These are phyloP conservation scores for Prunus fruticosa DNA, from an alignment of 306 rosid genomes.

Conservation along the genomic window DNA sequence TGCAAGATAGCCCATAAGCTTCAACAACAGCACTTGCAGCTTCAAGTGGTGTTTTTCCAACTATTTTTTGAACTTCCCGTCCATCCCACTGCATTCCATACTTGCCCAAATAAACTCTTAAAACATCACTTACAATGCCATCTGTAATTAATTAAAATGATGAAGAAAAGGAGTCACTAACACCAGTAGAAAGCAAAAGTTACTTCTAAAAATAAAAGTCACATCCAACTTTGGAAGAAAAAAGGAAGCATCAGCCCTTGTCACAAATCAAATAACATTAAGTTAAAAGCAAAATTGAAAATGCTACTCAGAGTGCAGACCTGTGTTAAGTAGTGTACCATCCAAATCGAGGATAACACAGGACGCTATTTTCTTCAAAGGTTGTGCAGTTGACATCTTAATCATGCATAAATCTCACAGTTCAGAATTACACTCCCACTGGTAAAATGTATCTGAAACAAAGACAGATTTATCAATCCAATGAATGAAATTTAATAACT, in stretches of 20 bases:
- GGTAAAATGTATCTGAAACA: neutral
- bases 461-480: neutral
- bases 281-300: neutral
- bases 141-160: conserved; percentile 38
- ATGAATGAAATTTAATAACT: neutral
- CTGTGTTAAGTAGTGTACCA: conserved; percentile 83
- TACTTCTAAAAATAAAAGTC: neutral
- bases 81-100: conserved; percentile 93
- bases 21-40: conserved; percentile 62
- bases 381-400: conserved; percentile 36
- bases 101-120: conserved; percentile 49
- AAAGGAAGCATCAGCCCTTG: neutral
- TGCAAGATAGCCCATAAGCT: conserved; percentile 78
- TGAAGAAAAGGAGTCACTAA: neutral
- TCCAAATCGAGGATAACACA: conserved; percentile 88
- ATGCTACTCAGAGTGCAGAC: conserved; percentile 20
- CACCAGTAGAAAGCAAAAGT: conserved; percentile 17
- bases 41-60: conserved; percentile 74
- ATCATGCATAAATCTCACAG: conserved; percentile 16
- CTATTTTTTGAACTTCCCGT: conserved; percentile 59
- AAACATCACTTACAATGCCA: conserved; percentile 59
- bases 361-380: conserved; percentile 45
- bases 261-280: neutral
- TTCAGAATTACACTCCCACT: conserved; percentile 2
- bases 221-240: neutral